These are phyloP conservation scores for Scleromitrula shiraiana DNA, from an alignment of 2,329 filamentous ascomycete species.

Conservation along the genomic window DNA sequence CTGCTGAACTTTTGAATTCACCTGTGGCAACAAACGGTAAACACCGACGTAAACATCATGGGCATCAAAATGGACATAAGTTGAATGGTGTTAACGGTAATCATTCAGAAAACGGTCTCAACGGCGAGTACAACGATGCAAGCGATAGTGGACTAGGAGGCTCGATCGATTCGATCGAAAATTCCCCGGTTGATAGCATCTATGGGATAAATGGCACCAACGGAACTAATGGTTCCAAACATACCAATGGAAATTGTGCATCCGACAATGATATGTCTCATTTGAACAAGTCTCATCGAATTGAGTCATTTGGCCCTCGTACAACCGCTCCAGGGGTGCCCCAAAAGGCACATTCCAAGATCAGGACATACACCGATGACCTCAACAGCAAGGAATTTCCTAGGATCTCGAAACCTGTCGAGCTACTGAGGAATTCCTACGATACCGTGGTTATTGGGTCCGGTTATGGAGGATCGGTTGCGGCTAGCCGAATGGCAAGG, in stretches of 20 bases:
- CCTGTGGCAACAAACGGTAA: not conserved
- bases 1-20: not conserved
- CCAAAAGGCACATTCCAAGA: conserved; percentile 23
- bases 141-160: not conserved
- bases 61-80: not conserved
- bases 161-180: not conserved
- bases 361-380: conserved; percentile 27
- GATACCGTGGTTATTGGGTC: conserved; percentile 62
- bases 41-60: not conserved
- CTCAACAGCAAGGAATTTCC: conserved; percentile 35
- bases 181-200: too few relatives aligned
- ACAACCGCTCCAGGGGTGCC: conserved; percentile 18
- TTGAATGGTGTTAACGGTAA: not conserved
- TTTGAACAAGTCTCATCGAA: conserved; percentile 15
- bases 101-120: not conserved
- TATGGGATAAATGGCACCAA: not conserved
- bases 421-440: conserved; percentile 49
- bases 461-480: conserved; percentile 60
- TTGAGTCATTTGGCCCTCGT: conserved; percentile 18
- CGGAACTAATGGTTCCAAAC: not conserved
- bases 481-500: conserved; percentile 56
- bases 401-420: conserved; percentile 47
- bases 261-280: not conserved
- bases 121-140: not conserved
- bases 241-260: not conserved